A percentile compares a stretch with the other conserved stretches of the same genome.
Evolutionary conservation across 495 filamentous ascomycete genomes (phyloP).

Genomic region (Tuber calosporum): DNA sequence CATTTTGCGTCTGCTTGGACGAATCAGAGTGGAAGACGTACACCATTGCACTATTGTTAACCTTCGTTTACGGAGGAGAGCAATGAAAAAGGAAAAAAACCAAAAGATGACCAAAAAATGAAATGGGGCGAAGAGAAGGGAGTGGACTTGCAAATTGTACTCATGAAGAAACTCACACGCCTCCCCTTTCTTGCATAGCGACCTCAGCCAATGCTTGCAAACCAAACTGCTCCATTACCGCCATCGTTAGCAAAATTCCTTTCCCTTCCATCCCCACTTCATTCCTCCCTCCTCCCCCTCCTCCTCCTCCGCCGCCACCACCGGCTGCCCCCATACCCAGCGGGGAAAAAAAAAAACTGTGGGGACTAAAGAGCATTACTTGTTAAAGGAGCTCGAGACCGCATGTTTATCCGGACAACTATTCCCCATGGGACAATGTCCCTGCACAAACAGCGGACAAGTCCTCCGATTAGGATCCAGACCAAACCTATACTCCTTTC

Average conservation of each 20-base stretch:
- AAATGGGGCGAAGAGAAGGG: neutral
- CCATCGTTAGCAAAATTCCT: conserved; percentile 15
- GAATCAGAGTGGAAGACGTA: neutral
- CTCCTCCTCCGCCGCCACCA: neutral
- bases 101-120: neutral
- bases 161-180: conserved; percentile 95
- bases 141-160: conserved; percentile 64
- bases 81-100: conserved; percentile 4
- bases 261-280: conserved; percentile 2
- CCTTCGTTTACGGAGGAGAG: neutral
- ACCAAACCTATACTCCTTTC: conserved; percentile 42
- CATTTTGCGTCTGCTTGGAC: conserved; percentile 61
- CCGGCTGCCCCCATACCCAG: neutral
- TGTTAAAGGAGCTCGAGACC: conserved; percentile 36
- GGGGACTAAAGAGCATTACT: conserved; percentile 19
- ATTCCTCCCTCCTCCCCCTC: neutral
- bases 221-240: conserved; percentile 50
- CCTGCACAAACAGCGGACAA: conserved; percentile 41
- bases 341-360: neutral
- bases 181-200: conserved; percentile 93
- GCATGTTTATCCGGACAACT: conserved; percentile 40
- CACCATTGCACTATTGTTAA: neutral
- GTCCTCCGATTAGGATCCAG: conserved; percentile 40
- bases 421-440: conserved; percentile 41
- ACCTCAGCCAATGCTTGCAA: conserved; percentile 98